Conservation (phyloP, 2,329 filamentous ascomycete genomes). For the Aspergillus puulaauensis region DNA sequence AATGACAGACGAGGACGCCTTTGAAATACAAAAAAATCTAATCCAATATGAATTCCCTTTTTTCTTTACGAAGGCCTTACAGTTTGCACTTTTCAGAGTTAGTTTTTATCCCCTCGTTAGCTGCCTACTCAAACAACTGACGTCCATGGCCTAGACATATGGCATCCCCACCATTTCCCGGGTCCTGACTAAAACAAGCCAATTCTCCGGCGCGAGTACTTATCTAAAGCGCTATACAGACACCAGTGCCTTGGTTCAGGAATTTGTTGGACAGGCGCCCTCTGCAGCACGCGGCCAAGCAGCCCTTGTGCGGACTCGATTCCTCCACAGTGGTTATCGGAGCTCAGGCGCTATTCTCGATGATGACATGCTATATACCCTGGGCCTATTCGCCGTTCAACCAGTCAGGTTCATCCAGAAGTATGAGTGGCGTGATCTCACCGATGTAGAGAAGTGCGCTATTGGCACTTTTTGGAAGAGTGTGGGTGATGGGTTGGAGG, state of each 20-base stretch:
- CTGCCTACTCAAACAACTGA: background rate
- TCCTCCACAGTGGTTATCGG: constrained; percentile 59
- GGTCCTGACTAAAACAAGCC: constrained; percentile 50
- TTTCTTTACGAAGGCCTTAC: constrained; percentile 50
- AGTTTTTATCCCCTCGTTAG: background rate
- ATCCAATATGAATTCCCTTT: constrained; percentile 57
- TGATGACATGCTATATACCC: constrained; percentile 65
- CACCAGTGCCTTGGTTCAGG: constrained; percentile 50
- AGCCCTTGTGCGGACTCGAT: constrained; percentile 65
- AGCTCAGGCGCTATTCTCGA: constrained; percentile 60
- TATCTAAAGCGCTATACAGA: constrained; percentile 56
- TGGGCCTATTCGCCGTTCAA: constrained; percentile 65
- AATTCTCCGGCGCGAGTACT: constrained; percentile 48
- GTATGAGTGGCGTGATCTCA: constrained; percentile 70
- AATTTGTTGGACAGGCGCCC: constrained; percentile 48
- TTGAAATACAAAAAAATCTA: constrained; percentile 48
- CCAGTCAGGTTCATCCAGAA: constrained; percentile 62
- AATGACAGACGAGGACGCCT: constrained; percentile 58
- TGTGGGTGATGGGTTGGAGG: constrained; percentile 68
- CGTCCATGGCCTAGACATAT: constrained; percentile 47
- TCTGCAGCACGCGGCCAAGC: constrained; percentile 46
- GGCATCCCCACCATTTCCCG: constrained; percentile 56
- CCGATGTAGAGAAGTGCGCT: constrained; percentile 67
- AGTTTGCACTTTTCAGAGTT: constrained; percentile 61
- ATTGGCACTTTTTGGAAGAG: constrained; percentile 69